A percentile compares a stretch with the other conserved stretches of the same genome.
Evolutionary conservation across 2,329 filamentous ascomycete species (phyloP).

Genomic region (Xylaria sp.): DNA sequence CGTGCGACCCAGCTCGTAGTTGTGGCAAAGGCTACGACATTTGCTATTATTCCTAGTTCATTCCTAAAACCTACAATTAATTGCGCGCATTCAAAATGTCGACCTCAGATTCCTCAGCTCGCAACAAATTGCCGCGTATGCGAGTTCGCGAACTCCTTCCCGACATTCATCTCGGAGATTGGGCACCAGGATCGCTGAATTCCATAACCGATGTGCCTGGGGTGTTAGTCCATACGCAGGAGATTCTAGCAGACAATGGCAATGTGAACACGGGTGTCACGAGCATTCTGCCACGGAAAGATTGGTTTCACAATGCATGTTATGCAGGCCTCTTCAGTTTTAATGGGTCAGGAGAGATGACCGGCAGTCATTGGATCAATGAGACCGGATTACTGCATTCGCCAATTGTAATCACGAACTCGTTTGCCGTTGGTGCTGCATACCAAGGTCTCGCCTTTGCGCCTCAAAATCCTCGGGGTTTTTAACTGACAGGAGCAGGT

Average conservation of each 20-base stretch:
- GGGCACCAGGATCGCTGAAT: conserved; percentile 52
- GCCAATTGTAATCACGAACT: conserved; percentile 65
- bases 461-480: conserved; percentile 85
- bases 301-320: conserved; percentile 52
- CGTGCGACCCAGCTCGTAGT: neutral
- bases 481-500: conserved; percentile 83
- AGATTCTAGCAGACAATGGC: conserved; percentile 44
- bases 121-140: conserved; percentile 30
- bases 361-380: conserved; percentile 64
- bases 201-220: conserved; percentile 58
- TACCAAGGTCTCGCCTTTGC: conserved; percentile 52
- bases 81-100: conserved; percentile 14
- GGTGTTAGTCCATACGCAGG: conserved; percentile 53
- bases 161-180: conserved; percentile 50
- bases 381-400: conserved; percentile 65
- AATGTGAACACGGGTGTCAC: conserved; percentile 57
- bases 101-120: conserved; percentile 7
- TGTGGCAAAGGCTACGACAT: no score
- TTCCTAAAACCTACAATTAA: neutral
- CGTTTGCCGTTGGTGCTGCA: conserved; percentile 61
- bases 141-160: conserved; percentile 54
- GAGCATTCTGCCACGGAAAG: conserved; percentile 51
- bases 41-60: neutral
- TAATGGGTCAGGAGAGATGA: conserved; percentile 69
- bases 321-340: conserved; percentile 63